phyloP scores from a whole-genome alignment of 345 rosid genomes.

The Sisymbrium irio region DNA sequence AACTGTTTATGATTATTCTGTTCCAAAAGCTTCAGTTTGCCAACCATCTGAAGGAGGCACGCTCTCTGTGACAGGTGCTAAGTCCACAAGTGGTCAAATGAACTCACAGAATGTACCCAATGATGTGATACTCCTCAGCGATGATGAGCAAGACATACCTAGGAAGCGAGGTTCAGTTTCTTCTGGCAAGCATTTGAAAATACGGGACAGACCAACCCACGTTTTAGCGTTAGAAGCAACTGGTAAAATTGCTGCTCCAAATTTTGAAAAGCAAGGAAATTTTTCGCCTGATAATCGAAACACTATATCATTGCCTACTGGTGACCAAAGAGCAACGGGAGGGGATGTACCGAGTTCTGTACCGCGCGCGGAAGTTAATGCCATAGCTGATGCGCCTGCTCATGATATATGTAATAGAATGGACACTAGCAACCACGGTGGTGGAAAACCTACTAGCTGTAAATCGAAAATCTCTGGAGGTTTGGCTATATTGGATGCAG shows the following conservation, averaged over 20 bases:
- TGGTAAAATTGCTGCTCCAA: constrained; percentile 19
- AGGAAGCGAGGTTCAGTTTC: constrained; percentile 40
- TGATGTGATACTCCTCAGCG: constrained; percentile 76
- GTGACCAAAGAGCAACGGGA: constrained; percentile 34
- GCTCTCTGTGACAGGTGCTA: constrained; percentile 30
- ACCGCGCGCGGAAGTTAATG: constrained; percentile 31
- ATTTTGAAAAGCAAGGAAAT: constrained; percentile 32
- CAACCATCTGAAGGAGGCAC: constrained; percentile 42
- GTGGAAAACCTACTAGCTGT: constrained; percentile 36
- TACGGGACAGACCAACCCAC: constrained; percentile 12
- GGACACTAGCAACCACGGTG: constrained; percentile 26
- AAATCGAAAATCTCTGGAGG: constrained; percentile 48
- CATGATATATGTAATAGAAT: constrained; percentile 35
- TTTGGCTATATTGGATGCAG: constrained; percentile 36
- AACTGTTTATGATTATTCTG: constrained; percentile 25
- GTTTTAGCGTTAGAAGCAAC: constrained; percentile 36
- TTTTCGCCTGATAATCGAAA: constrained; percentile 36
- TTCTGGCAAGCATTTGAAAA: constrained; percentile 16
- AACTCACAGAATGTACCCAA: constrained; percentile 34
- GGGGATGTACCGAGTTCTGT: constrained; percentile 33
- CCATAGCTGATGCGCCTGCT: constrained; percentile 34
- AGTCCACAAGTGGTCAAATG: constrained; percentile 37
- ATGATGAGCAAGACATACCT: constrained; percentile 60
- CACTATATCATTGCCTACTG: constrained; percentile 36
- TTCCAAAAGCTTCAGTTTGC: constrained; percentile 35